These are phyloP conservation scores for Salvia rosmarinus DNA, from an alignment of 257 asterid genomes.

Conservation along the genomic window DNA sequence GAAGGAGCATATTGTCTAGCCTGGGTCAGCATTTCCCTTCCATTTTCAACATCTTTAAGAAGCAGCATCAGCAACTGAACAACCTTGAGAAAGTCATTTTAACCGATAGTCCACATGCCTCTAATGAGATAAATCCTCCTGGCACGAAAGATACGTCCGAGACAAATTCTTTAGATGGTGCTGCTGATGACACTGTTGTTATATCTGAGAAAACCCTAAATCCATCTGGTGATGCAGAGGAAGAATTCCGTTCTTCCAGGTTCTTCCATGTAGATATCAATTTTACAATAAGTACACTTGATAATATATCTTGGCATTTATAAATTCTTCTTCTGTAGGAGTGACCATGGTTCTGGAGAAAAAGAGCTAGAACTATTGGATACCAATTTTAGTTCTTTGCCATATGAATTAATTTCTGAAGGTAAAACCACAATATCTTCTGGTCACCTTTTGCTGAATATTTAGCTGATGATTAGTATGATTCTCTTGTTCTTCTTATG, in stretches of 20 bases:
- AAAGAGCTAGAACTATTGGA: slow-evolving; percentile 44
- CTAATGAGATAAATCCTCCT: slow-evolving; percentile 42
- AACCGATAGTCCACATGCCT: slow-evolving; percentile 36
- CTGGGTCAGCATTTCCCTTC: slow-evolving; percentile 82
- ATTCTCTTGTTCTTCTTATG: slow-evolving; percentile 19
- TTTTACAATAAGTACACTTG: slow-evolving; percentile 19
- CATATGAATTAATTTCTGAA: slow-evolving; percentile 43
- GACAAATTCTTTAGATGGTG: slow-evolving; percentile 35
- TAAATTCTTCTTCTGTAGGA: slow-evolving; percentile 38
- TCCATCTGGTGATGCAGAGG: slow-evolving; percentile 39
- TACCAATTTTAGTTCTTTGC: slow-evolving; percentile 39
- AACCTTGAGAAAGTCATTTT: slow-evolving; percentile 39
- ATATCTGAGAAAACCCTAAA: slow-evolving; percentile 41
- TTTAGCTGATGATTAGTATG: slow-evolving; percentile 22
- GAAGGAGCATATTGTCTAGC: slow-evolving; percentile 70
- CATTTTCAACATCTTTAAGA: slow-evolving; percentile 71
- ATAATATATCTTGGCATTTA: slow-evolving; percentile 31
- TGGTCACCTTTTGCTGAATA: slow-evolving; percentile 23
- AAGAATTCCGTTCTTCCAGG: slow-evolving; percentile 54
- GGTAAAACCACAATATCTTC: slow-evolving; percentile 43
- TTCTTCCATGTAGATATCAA: slow-evolving; percentile 35
- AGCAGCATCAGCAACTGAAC: slow-evolving; percentile 51
- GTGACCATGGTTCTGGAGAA: slow-evolving; percentile 45
- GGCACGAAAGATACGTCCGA: slow-evolving; percentile 39
- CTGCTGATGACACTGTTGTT: slow-evolving; percentile 43